These are phyloP conservation scores for Magnusiomyces suaveolens DNA, from an alignment of 1,139 yeast genomes.

Conservation along the genomic window DNA sequence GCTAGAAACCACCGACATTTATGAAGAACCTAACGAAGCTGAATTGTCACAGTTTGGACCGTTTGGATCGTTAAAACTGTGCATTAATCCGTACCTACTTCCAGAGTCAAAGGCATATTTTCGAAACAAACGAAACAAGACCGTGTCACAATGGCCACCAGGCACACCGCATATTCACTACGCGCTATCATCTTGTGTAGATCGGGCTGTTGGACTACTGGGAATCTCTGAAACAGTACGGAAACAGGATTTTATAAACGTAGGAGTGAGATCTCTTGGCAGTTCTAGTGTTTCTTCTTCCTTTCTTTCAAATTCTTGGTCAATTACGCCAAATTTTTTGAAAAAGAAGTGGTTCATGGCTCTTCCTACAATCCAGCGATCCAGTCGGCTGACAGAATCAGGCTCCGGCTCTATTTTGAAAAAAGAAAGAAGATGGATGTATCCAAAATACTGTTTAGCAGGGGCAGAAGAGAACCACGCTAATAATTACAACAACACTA, in stretches of 20 bases:
- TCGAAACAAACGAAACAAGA: too few relatives aligned
- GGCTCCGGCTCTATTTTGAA: too few relatives aligned
- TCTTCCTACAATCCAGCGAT: neutral
- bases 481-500: neutral
- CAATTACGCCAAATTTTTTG: neutral
- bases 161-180: slow-evolving; percentile 8
- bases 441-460: neutral
- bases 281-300: neutral
- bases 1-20: neutral
- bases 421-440: neutral
- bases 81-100: neutral
- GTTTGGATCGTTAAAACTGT: neutral
- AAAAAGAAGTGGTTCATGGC: neutral
- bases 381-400: neutral
- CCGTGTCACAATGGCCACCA: slow-evolving; percentile 11
- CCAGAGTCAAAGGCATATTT: neutral
- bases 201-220: slow-evolving; percentile 2
- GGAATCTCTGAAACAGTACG: neutral
- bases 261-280: neutral
- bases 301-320: neutral
- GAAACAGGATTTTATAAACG: neutral
- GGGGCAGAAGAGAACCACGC: neutral
- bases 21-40: neutral
- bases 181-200: slow-evolving; percentile 9
- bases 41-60: neutral